Conservation (phyloP, 331 rosid genomes). For the Dryas integrifolia region DNA sequence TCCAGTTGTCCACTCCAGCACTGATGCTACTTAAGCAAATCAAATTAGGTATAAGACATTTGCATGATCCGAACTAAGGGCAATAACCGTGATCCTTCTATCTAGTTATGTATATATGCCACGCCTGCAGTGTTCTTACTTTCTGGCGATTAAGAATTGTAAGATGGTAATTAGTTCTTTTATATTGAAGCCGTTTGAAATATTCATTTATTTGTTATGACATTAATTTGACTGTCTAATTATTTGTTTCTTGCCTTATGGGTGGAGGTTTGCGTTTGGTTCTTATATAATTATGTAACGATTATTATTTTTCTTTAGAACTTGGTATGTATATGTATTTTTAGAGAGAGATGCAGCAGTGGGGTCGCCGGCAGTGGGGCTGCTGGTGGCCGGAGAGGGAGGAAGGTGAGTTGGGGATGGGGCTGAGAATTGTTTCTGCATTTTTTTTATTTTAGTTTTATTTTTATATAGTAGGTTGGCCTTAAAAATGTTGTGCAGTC, state of each 20-base stretch:
- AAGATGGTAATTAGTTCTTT: neutral
- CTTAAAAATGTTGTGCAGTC: too few relatives aligned
- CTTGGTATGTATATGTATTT: too few relatives aligned
- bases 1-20: neutral
- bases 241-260: neutral
- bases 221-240: neutral
- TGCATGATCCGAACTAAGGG: constrained; percentile 14
- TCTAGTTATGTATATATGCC: neutral
- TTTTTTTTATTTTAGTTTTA: too few relatives aligned
- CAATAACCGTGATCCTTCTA: neutral
- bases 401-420: too few relatives aligned
- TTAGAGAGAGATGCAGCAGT: too few relatives aligned
- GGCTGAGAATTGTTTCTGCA: too few relatives aligned
- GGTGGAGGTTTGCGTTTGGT: neutral
- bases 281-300: too few relatives aligned
- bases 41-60: neutral
- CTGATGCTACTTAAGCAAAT: neutral
- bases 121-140: neutral
- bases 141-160: too few relatives aligned
- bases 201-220: neutral
- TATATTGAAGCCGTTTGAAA: neutral
- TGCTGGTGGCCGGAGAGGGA: too few relatives aligned
- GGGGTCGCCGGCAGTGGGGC: too few relatives aligned
- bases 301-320: too few relatives aligned
- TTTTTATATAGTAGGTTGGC: too few relatives aligned